Evolutionary conservation across 352 stramenopile genomes (phyloP), one percentile per base, ranked within the genome.

Genomic region (Pythium utonaiense): DNA sequence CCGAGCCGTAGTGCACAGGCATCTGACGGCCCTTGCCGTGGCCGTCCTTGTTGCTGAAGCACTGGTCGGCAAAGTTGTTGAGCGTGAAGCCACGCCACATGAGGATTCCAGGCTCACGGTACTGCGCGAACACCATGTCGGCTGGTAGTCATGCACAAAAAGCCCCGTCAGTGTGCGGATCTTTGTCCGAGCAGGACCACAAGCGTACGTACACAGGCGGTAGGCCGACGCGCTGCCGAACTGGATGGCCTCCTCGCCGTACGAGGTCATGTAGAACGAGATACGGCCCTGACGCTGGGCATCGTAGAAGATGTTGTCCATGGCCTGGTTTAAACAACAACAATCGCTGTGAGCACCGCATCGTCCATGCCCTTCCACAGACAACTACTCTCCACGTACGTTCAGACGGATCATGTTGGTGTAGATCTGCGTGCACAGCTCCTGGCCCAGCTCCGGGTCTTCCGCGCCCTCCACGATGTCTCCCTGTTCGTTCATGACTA

Each of bases 1-100:
- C 86, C 16, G 85, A 98, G 34, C 97, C 97, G 68, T 99, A 99
- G 80, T 99, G 97, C 33, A 99, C 88, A 6, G 97, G 97, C 97
- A 99, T 99, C 74, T 99, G 96, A 24, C 97, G 80, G 17, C 96
- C 97, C 64, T 98, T 98, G 60, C 91, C 97, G 53, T 98, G 78
- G 62, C 98, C 96, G 19, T 91, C 80, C 52, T 83, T 74, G 79
- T 99, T 99, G 62, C 89, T 96, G 64, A 99, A 99, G 65, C 96
- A 99, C 75, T 85, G 44, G 71, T 99, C 95, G 8, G 95, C 93
- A 72, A 99, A 99, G 60, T 98, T 90, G 52, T 99, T 82, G 7
- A 99, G 71, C 10, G 94, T 96, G 71, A 99, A 99, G 16, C 96
- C 97, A 31, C 97, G 83, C 96, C 96, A 99, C 92, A 99, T 98